Evolutionary conservation across 768 basidiomycete genomes (phyloP), one percentile per base, ranked within the genome.

Genomic region (Leccinum obscurum): DNA sequence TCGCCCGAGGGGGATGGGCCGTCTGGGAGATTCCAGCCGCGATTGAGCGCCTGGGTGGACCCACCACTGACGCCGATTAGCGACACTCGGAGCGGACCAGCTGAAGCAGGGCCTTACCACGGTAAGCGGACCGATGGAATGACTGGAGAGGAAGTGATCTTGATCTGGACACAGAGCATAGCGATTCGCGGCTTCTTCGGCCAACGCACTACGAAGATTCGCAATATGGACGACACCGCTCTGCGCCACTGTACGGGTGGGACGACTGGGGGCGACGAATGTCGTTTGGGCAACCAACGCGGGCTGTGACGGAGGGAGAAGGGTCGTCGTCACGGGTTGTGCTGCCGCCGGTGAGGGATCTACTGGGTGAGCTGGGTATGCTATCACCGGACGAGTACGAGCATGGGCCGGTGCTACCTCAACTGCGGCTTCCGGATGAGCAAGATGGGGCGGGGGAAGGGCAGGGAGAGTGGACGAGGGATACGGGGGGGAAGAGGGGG

Each of bases 401-500:
- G 37, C 62, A 50, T 55, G 68, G 54, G 2, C 72, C 68, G 58
- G 60, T 72, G 51, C 30, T 73, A 20, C 70, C 74, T 64, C 68
- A 65, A 61, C 64, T 72, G 64, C 64, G 66, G 53, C 52, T 73
- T n/a, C 73, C 66, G 52, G 73, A 66, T 6, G 64, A 62, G 55
- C 44, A 51, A 37, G 54, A 5, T 51, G 56, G 55, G 34, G 50
- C 17, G 57, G 58, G 57, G 8, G 64, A 58, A 53, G 66, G 60
- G 54, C 62, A 55, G 56, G 55, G 53, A 57, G 70, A 66, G 58
- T 56, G 58, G 56, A 41, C 39, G 46, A 53, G 20, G 37, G 66
- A 57, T 35, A 58, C 48, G 34, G 15, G 39, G 60, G 67, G 56
- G 11, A 67, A 66, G 69, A 72, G 60, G 56, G 62, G 55, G 15